Percentiles rank a stretch among this genome's conserved stretches.
These are phyloP conservation scores for Penicillium canariense DNA, from an alignment of 495 filamentous ascomycete species.

Conservation along the genomic window DNA sequence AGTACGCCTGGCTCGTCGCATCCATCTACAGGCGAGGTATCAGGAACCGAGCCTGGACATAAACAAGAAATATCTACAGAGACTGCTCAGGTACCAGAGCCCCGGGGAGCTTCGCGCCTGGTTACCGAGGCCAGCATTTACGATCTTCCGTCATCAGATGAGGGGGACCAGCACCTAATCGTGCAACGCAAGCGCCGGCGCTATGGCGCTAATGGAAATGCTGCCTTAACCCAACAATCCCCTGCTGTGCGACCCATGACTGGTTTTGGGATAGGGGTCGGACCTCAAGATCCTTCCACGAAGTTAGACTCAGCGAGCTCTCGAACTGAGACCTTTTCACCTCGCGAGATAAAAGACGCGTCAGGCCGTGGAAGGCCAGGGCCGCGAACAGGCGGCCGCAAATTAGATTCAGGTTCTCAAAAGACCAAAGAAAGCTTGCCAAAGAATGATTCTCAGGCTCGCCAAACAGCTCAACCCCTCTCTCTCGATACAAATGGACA, in stretches of 20 bases:
- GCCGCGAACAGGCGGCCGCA: not conserved
- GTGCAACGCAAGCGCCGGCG: conserved; percentile 19
- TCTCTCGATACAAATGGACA: not conserved
- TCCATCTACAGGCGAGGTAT: not conserved
- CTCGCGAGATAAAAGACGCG: not conserved
- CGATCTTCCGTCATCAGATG: conserved; percentile 41
- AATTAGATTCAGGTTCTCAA: not conserved
- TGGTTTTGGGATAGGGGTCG: not conserved
- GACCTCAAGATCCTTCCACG: not conserved
- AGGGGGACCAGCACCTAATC: conserved; percentile 20
- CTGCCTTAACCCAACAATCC: not conserved
- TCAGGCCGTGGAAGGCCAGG: not conserved
- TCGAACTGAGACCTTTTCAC: not conserved
- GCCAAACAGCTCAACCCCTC: not conserved
- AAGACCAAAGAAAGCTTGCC: not conserved
- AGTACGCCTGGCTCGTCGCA: not conserved
- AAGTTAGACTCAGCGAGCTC: not conserved
- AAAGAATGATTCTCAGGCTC: not conserved
- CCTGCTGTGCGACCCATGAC: not conserved
- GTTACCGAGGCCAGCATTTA: conserved; percentile 20
- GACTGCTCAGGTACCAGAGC: not conserved
- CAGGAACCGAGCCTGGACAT: conserved; percentile 2
- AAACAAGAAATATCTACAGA: conserved; percentile 2
- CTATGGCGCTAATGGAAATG: conserved; percentile 3
- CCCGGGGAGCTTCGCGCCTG: not conserved